A percentile compares a stretch with the other conserved stretches of the same genome.
Evolutionary conservation across 257 asterid genomes (phyloP).

Genomic region (Coffea canephora): DNA sequence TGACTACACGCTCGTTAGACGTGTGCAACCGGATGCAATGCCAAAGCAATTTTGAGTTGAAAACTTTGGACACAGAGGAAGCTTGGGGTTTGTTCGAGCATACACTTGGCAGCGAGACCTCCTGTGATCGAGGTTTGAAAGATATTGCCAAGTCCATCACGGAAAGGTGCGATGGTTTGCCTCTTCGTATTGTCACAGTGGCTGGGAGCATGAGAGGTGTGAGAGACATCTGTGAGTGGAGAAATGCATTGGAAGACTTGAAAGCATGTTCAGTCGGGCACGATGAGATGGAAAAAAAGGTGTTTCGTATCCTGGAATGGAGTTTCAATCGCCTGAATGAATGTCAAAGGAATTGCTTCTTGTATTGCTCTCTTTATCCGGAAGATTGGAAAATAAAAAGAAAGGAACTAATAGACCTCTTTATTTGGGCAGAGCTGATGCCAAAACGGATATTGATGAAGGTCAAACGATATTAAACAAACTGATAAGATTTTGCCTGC

Average conservation of each 20-base stretch:
- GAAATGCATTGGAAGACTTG: not conserved
- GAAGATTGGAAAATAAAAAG: not conserved
- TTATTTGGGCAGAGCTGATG: constrained; percentile 2
- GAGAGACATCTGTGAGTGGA: constrained; percentile 7
- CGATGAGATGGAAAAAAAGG: not conserved
- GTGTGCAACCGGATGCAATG: not conserved
- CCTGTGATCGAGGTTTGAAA: not conserved
- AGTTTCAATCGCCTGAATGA: constrained; percentile 8
- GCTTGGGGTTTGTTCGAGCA: constrained; percentile 5
- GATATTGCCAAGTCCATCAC: constrained; percentile 6
- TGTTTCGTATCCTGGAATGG: constrained; percentile 9
- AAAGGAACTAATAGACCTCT: not conserved
- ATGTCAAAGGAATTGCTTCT: not conserved
- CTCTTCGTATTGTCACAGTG: constrained; percentile 1
- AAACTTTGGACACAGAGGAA: not conserved
- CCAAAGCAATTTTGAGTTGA: too few relatives aligned
- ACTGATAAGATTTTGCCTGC: not conserved
- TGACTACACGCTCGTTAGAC: constrained; percentile 3
- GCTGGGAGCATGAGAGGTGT: constrained; percentile 12
- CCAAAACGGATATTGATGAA: not conserved
- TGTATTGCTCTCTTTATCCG: constrained; percentile 10
- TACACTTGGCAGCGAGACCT: not conserved
- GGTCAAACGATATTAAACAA: constrained; percentile 2
- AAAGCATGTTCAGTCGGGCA: not conserved
- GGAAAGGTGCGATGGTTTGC: constrained; percentile 3